These are phyloP conservation scores for Linderniella brevidens DNA, from an alignment of 257 asterid genomes.

Conservation along the genomic window DNA sequence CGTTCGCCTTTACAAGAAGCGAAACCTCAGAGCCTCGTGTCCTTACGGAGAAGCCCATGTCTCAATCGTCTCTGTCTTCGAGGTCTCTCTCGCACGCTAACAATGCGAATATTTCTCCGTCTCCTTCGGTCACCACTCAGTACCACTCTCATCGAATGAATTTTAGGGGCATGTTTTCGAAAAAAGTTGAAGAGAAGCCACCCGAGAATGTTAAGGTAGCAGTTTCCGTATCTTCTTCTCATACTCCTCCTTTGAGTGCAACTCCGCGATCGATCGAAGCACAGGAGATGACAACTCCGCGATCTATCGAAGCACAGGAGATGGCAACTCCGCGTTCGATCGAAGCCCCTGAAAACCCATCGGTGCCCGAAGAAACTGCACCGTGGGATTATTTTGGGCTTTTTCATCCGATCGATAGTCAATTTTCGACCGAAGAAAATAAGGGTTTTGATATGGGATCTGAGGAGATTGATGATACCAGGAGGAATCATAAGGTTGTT, in stretches of 20 bases:
- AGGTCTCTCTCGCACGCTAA: constrained; percentile 47
- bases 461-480: constrained; percentile 18
- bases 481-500: constrained; percentile 19
- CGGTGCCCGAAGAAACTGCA: constrained; percentile 27
- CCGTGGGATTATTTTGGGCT: constrained; percentile 97
- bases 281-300: constrained; percentile 24
- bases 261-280: constrained; percentile 28
- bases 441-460: constrained; percentile 15
- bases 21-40: constrained; percentile 35
- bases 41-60: constrained; percentile 34
- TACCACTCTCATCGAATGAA: constrained; percentile 55
- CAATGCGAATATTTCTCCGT: constrained; percentile 34
- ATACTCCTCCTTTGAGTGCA: constrained; percentile 36
- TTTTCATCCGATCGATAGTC: constrained; percentile 47
- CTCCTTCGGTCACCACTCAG: constrained; percentile 27
- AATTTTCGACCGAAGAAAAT: constrained; percentile 31
- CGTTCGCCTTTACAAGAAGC: constrained; percentile 28
- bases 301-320: constrained; percentile 35
- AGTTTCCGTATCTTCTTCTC: constrained; percentile 38
- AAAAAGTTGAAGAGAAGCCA: constrained; percentile 71
- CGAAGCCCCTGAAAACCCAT: constrained; percentile 30
- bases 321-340: constrained; percentile 32
- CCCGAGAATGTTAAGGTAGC: constrained; percentile 27
- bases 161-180: constrained; percentile 46
- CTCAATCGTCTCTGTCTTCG: constrained; percentile 45